phyloP scores from a whole-genome alignment of 805 yeast species.

The Peterozyma toletana region DNA sequence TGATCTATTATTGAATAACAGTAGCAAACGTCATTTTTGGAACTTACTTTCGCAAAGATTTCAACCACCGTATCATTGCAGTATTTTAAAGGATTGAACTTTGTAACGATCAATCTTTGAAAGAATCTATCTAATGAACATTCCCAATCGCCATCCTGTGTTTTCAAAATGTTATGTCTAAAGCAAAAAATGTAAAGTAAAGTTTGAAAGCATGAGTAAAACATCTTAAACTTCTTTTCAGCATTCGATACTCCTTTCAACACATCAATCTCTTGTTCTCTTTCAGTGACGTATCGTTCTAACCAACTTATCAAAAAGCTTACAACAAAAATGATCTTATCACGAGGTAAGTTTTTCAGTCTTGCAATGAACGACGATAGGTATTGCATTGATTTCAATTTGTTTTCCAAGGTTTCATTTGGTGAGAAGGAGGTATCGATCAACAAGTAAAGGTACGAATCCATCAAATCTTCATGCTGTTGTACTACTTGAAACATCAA shows the following conservation, averaged over 20 bases:
- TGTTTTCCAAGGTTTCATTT: slow-evolving; percentile 59
- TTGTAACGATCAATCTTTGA: slow-evolving; percentile 76
- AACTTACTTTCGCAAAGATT: slow-evolving; percentile 90
- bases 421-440: slow-evolving; percentile 78
- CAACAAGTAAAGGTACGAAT: slow-evolving; percentile 73
- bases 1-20: slow-evolving; percentile 91
- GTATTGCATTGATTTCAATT: slow-evolving; percentile 88
- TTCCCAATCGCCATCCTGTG: slow-evolving; percentile 51
- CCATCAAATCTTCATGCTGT: slow-evolving; percentile 73
- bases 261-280: slow-evolving; percentile 75
- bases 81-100: slow-evolving; percentile 88
- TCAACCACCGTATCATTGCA: slow-evolving; percentile 91
- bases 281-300: slow-evolving; percentile 68
- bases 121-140: slow-evolving; percentile 78
- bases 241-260: slow-evolving; percentile 39
- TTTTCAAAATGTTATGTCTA: slow-evolving; percentile 57
- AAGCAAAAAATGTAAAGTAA: slow-evolving; percentile 88
- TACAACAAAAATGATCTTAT: slow-evolving; percentile 77
- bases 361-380: slow-evolving; percentile 86
- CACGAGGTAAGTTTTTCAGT: slow-evolving; percentile 61
- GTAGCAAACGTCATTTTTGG: slow-evolving; percentile 82
- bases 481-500: slow-evolving; percentile 77
- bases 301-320: slow-evolving; percentile 81
- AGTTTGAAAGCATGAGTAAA: slow-evolving; percentile 89
- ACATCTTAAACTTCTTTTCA: slow-evolving; percentile 60